phyloP scores from a whole-genome alignment of 352 stramenopile genomes.

The Pilasporangium apinafurcum region DNA sequence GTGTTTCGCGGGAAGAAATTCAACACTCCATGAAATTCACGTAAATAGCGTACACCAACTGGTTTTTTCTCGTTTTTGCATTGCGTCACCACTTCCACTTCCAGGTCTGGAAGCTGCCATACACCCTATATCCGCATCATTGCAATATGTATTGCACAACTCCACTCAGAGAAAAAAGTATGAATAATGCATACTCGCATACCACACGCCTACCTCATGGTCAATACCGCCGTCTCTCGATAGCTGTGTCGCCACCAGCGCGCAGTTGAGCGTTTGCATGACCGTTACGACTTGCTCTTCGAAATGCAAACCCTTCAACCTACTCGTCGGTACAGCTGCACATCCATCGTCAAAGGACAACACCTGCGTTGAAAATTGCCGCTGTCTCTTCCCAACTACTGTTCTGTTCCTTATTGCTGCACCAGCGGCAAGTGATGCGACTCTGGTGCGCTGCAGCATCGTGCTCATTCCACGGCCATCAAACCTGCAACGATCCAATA shows the following conservation, averaged over 20 bases:
- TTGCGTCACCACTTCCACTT: constrained; percentile 68
- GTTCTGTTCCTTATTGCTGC: too few relatives aligned
- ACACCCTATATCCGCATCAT: constrained; percentile 23
- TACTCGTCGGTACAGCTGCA: background rate
- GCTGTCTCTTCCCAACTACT: too few relatives aligned
- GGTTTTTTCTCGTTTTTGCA: constrained; percentile 77
- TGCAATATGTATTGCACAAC: too few relatives aligned
- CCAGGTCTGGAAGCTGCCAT: constrained; percentile 54
- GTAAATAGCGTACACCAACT: constrained; percentile 57
- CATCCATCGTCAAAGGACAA: too few relatives aligned
- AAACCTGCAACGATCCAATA: too few relatives aligned
- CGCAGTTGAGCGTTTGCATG: constrained; percentile 43
- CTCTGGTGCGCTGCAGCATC: too few relatives aligned
- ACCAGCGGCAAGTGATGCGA: too few relatives aligned
- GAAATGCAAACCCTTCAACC: constrained; percentile 46
- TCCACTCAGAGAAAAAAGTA: background rate
- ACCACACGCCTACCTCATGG: constrained; percentile 26
- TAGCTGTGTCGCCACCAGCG: constrained; percentile 46
- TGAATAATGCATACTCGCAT: background rate
- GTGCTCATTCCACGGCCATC: too few relatives aligned
- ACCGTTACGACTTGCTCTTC: constrained; percentile 53
- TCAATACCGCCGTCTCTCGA: constrained; percentile 74
- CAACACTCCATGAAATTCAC: constrained; percentile 73
- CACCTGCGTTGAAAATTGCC: too few relatives aligned
- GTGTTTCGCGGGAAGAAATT: constrained; percentile 27